A percentile compares a stretch with the other conserved stretches of the same genome.
Conservation (phyloP, 1,284 basidiomycete genomes). For the Tremellales sp. region DNA sequence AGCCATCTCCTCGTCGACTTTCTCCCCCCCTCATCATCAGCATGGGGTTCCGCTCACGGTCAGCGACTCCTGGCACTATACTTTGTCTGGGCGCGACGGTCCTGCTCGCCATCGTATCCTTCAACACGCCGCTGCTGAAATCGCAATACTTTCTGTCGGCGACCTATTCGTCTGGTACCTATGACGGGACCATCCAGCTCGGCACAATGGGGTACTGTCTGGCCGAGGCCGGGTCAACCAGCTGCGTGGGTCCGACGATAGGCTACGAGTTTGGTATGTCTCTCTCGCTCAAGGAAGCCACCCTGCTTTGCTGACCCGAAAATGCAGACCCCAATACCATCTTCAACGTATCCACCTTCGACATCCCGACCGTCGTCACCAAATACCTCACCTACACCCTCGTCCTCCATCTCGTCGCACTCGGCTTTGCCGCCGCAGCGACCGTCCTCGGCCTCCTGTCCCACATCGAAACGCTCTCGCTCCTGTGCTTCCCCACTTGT, state of each 20-base stretch:
- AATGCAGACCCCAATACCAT: slow-evolving; percentile 69
- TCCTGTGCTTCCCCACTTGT: slow-evolving; percentile 77
- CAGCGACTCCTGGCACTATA: slow-evolving; percentile 79
- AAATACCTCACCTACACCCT: slow-evolving; percentile 89
- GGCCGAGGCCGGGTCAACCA: slow-evolving; percentile 50
- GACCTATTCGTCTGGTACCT: slow-evolving; percentile 53
- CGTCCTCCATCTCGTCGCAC: slow-evolving; percentile 79
- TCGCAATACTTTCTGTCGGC: slow-evolving; percentile 80
- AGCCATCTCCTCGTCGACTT: neutral
- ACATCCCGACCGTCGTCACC: slow-evolving; percentile 64
- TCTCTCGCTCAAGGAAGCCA: neutral
- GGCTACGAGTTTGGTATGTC: slow-evolving; percentile 77
- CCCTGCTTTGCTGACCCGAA: slow-evolving; percentile 1
- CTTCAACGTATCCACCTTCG: slow-evolving; percentile 60
- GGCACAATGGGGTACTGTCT: slow-evolving; percentile 82
- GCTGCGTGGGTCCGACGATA: slow-evolving; percentile 69
- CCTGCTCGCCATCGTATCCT: slow-evolving; percentile 74
- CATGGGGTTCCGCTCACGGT: slow-evolving; percentile 61
- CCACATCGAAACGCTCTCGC: slow-evolving; percentile 76
- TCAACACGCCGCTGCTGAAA: slow-evolving; percentile 80
- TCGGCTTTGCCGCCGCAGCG: slow-evolving; percentile 65
- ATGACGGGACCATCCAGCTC: slow-evolving; percentile 65
- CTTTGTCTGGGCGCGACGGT: slow-evolving; percentile 68
- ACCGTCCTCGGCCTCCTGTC: slow-evolving; percentile 75
- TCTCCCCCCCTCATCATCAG: no score